Evolutionary conservation across 2,329 filamentous ascomycete genomes (phyloP).

Genomic region (Chaetoscypha palmicola): DNA sequence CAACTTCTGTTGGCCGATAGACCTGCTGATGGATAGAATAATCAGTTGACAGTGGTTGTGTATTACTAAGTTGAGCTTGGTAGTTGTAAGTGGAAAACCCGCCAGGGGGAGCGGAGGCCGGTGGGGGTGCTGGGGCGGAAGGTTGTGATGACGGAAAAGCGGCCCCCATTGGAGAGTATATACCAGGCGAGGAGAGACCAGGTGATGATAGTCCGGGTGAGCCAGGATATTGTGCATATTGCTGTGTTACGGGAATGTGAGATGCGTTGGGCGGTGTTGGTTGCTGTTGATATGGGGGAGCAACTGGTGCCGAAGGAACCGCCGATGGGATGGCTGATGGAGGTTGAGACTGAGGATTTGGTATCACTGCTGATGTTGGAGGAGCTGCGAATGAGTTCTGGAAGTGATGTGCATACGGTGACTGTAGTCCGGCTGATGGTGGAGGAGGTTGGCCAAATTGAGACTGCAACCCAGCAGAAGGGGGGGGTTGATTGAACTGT

Average conservation of each 20-base stretch:
- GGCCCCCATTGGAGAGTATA: slow-evolving; percentile 4
- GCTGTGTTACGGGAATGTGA: slow-evolving; percentile 26
- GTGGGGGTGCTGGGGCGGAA: slow-evolving; percentile 5
- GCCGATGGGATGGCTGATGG: slow-evolving; percentile 12
- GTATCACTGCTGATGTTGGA: slow-evolving; percentile 14
- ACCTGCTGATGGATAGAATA: slow-evolving; percentile 61
- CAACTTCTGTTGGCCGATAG: slow-evolving; percentile 61
- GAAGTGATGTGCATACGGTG: slow-evolving; percentile 22
- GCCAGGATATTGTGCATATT: slow-evolving; percentile 37
- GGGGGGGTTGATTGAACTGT: slow-evolving; percentile 12
- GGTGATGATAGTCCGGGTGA: slow-evolving; percentile 37
- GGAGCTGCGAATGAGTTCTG: slow-evolving; percentile 24
- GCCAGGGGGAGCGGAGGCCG: slow-evolving; percentile 35
- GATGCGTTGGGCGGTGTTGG: background rate
- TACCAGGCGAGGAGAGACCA: slow-evolving; percentile 18
- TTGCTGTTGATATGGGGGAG: slow-evolving; percentile 16
- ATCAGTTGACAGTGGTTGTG: slow-evolving; percentile 35
- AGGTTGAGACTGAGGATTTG: slow-evolving; percentile 12
- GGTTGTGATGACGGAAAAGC: background rate
- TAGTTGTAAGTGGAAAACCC: slow-evolving; percentile 52
- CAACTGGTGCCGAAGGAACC: slow-evolving; percentile 6
- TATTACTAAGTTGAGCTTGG: slow-evolving; percentile 24
- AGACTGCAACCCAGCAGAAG: slow-evolving; percentile 12
- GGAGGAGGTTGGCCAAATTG: slow-evolving; percentile 11
- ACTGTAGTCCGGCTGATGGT: slow-evolving; percentile 18